Base-by-base conservation (phyloP, 768 basidiomycete species). In the Kwoniella bestiolae region DNA sequence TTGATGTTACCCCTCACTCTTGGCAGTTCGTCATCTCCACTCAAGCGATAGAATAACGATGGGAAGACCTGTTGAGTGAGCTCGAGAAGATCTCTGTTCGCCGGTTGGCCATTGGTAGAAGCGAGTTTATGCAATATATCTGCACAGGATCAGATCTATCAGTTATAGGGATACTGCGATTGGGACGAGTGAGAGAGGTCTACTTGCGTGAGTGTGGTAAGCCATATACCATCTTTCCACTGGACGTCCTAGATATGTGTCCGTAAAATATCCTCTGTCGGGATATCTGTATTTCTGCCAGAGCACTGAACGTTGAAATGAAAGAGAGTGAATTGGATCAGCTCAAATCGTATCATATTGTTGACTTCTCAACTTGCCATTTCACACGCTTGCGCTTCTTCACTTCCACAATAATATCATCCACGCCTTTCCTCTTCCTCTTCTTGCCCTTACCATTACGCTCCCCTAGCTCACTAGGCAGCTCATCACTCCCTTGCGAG, bases 31-130 rank as follows among this genome's bases (percentile, higher is more conserved):
- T 59, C 56, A 12, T 46, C 46, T 5, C 8, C 35, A 38, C 41
- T 9, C 0, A 41, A 11, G 2, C 45, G 41, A 23, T 41, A 9
- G 52, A 70, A 68, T 2, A 72, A 18, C 12, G 23, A 32, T 1
- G 74, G 72, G 73, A 98, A 95, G 1, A 98, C 83, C 72, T 92
- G 89, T 81, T 93, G 94, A 89, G 84, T 1, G 92, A 80, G 67
- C 82, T 74, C 81, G 62, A 74, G 81, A 58, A 32, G 71, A 71
- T 60, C 29, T 14, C 21, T 74, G 84, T 85, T 5, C 85, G 82
- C 0, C 85, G 84, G 34, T 83, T 73, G 26, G 89, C 69, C n/a
- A 83, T 80, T 70, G 38, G 65, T 21, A 51, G 32, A 26, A 5
- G 52, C 35, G 9, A 72, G 35, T 34, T 70, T 69, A 64, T 90